These are phyloP conservation scores for Aspergillus pseudonomiae DNA, from an alignment of 2,329 filamentous ascomycete species.

Conservation along the genomic window DNA sequence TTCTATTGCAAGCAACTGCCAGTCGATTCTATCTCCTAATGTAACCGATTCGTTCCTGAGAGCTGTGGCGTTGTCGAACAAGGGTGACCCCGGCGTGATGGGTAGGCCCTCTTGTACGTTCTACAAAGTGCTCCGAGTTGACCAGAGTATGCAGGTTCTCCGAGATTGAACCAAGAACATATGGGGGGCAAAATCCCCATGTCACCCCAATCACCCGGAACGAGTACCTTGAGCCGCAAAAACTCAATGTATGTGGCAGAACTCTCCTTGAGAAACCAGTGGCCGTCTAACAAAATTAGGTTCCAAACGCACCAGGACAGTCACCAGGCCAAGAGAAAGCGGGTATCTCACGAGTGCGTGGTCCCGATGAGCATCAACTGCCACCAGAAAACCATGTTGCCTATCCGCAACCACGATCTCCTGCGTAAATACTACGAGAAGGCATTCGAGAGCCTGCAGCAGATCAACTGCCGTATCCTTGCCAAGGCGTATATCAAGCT, in stretches of 20 bases:
- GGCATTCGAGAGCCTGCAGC: constrained; percentile 37
- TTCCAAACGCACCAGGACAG: constrained; percentile 12
- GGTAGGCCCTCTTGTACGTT: constrained; percentile 20
- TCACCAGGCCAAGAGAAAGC: constrained; percentile 20
- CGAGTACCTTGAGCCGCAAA: constrained; percentile 10
- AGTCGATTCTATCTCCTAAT: constrained; percentile 31
- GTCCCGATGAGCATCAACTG: constrained; percentile 27
- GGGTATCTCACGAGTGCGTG: constrained; percentile 23
- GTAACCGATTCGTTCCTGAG: constrained; percentile 34
- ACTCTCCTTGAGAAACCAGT: not conserved
- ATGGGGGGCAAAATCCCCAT: constrained; percentile 17
- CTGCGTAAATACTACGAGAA: constrained; percentile 37
- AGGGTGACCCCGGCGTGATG: constrained; percentile 20
- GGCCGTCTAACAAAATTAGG: constrained; percentile 1
- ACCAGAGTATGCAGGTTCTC: constrained; percentile 10
- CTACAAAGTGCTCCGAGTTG: not conserved
- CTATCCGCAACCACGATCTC: constrained; percentile 26
- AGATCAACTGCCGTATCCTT: constrained; percentile 39
- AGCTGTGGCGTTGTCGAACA: constrained; percentile 33
- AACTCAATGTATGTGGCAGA: constrained; percentile 14
- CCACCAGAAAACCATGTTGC: constrained; percentile 29
- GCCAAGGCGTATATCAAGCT: constrained; percentile 41
- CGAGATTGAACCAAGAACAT: constrained; percentile 6
- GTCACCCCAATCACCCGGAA: constrained; percentile 20
- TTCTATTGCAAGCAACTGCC: constrained; percentile 32